Percentiles rank a stretch among this genome's conserved stretches.
Conservation (phyloP, 2,329 filamentous ascomycete species). For the Xylaria multiplex region DNA sequence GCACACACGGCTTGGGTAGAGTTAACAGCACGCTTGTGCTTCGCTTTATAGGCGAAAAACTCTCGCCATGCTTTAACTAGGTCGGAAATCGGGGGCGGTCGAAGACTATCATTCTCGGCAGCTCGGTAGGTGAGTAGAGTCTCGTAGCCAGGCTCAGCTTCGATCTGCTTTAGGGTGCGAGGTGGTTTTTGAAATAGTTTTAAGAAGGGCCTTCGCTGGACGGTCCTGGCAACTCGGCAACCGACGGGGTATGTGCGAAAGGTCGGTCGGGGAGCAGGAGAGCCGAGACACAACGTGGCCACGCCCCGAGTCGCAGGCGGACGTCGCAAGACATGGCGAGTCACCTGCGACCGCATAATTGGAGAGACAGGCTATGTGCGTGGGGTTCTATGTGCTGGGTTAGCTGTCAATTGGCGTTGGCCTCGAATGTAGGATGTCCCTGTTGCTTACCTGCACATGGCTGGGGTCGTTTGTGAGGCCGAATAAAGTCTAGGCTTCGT, state of each 20-base stretch:
- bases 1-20: constrained; percentile 73
- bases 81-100: constrained; percentile 71
- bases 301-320: constrained; percentile 43
- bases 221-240: constrained; percentile 40
- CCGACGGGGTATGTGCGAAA: constrained; percentile 48
- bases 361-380: constrained; percentile 43
- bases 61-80: constrained; percentile 71
- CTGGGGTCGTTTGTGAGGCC: constrained; percentile 35
- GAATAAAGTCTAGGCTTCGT: neutral
- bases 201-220: constrained; percentile 68
- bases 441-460: constrained; percentile 47
- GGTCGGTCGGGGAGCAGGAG: constrained; percentile 39
- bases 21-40: constrained; percentile 64
- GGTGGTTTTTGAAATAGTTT: constrained; percentile 69
- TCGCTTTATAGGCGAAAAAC: constrained; percentile 69
- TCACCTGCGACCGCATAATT: constrained; percentile 52
- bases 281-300: constrained; percentile 29
- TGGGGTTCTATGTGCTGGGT: constrained; percentile 40
- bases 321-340: constrained; percentile 55
- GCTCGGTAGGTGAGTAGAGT: constrained; percentile 75
- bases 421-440: constrained; percentile 5
- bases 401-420: constrained; percentile 37
- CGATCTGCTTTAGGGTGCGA: constrained; percentile 67
- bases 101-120: constrained; percentile 69
- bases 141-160: constrained; percentile 76